Base-by-base conservation (phyloP, 2,329 filamentous ascomycete species). In the Rhynchosporium agropyri region DNA sequence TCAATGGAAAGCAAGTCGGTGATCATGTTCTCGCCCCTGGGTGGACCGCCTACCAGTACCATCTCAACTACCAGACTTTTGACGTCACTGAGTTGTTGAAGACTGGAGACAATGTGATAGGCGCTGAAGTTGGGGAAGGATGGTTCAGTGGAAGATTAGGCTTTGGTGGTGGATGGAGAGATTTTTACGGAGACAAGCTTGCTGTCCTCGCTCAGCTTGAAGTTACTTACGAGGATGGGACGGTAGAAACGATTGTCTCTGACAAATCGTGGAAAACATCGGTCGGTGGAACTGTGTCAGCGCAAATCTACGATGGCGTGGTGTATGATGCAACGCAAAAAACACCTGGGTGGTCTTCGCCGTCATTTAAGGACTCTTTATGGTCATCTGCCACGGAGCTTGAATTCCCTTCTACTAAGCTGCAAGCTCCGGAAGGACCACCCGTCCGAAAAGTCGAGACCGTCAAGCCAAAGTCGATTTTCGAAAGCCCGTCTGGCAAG, bases 51-150 rank as follows among this genome's bases (percentile, higher is more conserved):
- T 85, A 85, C 65, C 71, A 78, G 0, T 72, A 79, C 48, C 76
- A 82, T 1, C 77, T 81, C 29, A 74, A 77, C 1, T 87, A 85
- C 64, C 78, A 85, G 62, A 81, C 79, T 0, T 83, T 80, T 59
- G 81, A 86, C 60, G 79, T 85, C 0, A 78, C 78, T 0, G 63
- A 73, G 0, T 71, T 81, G 0, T 60, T 84, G 0, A 61, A 60
- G 4, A 49, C 68, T 1, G 75, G 74, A 2, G 62, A 68, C 4
- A 83, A 83, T 67, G 73, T 71, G 0, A 71, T 83, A 28, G 77
- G 74, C 0, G 74, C 77, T 3, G 74, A 76, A 29, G 74, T 83
- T 28, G 80, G 75, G 2, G 80, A 83, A 67, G 81, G 82, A 2
- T 84, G 82, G 82, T 84, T 75, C 36, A 66, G 72, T 20, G 78